Percentiles rank a stretch among this genome's conserved stretches.
phyloP scores from a whole-genome alignment of 345 rosid genomes.

The Euphorbia pulcherrima region DNA sequence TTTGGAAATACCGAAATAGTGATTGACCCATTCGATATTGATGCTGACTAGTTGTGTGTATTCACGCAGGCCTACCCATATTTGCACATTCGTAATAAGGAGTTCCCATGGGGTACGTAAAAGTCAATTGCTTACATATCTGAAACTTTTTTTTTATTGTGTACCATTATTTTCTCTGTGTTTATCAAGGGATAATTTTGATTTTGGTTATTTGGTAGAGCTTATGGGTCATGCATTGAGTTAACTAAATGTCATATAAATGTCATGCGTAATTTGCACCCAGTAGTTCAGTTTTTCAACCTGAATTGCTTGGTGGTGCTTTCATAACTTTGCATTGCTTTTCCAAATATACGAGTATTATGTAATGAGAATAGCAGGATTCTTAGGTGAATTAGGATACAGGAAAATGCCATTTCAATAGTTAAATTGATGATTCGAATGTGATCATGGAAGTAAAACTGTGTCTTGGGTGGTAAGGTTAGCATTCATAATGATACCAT shows the following conservation, averaged over 20 bases:
- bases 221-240: not conserved
- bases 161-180: not conserved
- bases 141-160: not conserved
- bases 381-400: not conserved
- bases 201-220: not conserved
- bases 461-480: not conserved
- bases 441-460: constrained; percentile 4
- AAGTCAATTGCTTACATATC: not conserved
- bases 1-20: too few species aligned
- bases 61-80: constrained; percentile 63
- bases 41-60: constrained; percentile 13
- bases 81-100: constrained; percentile 96
- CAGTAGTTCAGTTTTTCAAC: not conserved
- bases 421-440: not conserved
- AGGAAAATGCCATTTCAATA: not conserved
- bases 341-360: not conserved
- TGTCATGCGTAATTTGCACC: not conserved
- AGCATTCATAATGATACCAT: not conserved
- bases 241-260: not conserved
- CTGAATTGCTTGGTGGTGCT: not conserved
- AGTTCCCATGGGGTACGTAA: constrained; percentile 96
- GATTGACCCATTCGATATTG: not conserved
- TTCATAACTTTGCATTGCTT: not conserved
- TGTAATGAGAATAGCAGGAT: too few species aligned
- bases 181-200: not conserved